These are phyloP conservation scores for Erythrophleum ivorense DNA, from an alignment of 331 rosid species.

Conservation along the genomic window DNA sequence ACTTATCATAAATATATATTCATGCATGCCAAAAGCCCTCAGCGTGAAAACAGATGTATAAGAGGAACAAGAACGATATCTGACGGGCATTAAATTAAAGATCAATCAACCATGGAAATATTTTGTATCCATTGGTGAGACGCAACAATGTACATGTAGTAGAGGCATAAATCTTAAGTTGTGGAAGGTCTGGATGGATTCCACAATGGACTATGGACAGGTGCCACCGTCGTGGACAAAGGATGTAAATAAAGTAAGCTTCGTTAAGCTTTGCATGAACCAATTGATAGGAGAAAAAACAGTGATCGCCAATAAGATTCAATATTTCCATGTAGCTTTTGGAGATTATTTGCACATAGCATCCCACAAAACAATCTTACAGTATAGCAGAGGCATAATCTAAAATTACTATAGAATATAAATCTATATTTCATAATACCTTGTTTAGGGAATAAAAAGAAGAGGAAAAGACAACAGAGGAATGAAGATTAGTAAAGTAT, in stretches of 20 bases:
- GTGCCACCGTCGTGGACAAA: constrained; percentile 1
- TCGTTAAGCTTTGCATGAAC: constrained; percentile 4
- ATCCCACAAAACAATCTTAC: neutral
- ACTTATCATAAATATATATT: neutral
- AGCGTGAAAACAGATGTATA: neutral
- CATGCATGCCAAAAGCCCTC: neutral
- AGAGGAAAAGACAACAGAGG: neutral
- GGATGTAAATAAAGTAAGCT: neutral
- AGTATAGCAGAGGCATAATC: constrained; percentile 2
- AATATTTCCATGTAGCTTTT: constrained; percentile 30
- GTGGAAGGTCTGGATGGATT: constrained; percentile 16
- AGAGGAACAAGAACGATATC: neutral
- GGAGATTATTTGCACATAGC: constrained; percentile 29
- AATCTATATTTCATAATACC: neutral
- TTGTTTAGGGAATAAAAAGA: neutral
- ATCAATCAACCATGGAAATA: neutral
- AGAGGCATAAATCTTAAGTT: neutral
- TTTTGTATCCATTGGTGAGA: neutral
- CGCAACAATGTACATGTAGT: neutral
- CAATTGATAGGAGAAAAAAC: neutral
- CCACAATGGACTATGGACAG: constrained; percentile 1
- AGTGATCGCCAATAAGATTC: constrained; percentile 1
- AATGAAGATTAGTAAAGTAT: neutral
- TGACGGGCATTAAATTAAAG: neutral
- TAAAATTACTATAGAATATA: neutral